Evolutionary conservation across 441 rosid species (phyloP), one percentile per base, ranked within the genome.

Genomic region (Manihot esculenta): DNA sequence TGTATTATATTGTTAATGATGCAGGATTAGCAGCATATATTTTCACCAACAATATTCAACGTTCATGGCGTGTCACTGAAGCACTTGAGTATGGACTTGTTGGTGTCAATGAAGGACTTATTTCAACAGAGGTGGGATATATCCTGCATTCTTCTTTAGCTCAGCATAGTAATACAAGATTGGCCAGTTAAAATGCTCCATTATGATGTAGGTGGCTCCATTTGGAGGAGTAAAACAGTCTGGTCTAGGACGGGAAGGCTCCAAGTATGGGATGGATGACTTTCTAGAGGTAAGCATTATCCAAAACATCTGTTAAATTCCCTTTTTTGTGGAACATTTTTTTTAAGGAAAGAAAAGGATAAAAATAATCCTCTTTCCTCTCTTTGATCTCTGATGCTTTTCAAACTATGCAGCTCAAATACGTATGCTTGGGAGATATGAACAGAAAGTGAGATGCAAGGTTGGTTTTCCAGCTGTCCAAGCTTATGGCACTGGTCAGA

Each of bases 1-100:
- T 8, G 33, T 70, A 10, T 27, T 59, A 44, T 61, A 54, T 12
- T 42, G n/a, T 20, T 41, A 30, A 64, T 64, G 49, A 60, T 81
- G 78, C 85, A 95, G 97, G 98, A 75, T 83, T 95, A 79, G 97
- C 99, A 77, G 98, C 97, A n/a, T 95, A 93, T 77, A 68, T 93
- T 74, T 95, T 95, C 83, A 95, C 98, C 65, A 88, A 83, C 79
- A 93, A 83, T 77, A 80, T 87, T 73, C 96, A 91, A 72, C 88
- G 96, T 17, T 81, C 97, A 45, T 95, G 98, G 99, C 93, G 93
- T 62, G 97, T 92, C 44, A 78, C 91, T 61, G 98, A 95, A 61
- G 42, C 42, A 38, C 42, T 38, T 7, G 42, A 38, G 42, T 95
- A 87, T 72, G 97, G 98, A 66, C 85, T 95, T 68, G 83, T 95